These are phyloP conservation scores for Debaryomyces tyrocola DNA, from an alignment of 805 yeast species.

Conservation along the genomic window DNA sequence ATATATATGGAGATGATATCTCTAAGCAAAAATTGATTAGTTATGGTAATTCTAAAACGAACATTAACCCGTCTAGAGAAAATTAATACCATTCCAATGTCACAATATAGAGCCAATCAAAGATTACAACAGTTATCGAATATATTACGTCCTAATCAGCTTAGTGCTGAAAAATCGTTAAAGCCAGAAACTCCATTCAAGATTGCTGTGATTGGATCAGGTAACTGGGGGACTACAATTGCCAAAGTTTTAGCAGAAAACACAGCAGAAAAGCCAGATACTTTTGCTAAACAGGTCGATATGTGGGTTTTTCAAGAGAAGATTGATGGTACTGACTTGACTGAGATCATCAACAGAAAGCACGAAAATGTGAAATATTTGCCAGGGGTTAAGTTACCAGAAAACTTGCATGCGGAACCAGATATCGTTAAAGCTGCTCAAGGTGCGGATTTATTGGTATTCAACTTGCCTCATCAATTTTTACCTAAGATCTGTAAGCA, in stretches of 20 bases:
- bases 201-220: slow-evolving; percentile 83
- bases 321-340: slow-evolving; percentile 73
- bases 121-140: slow-evolving; percentile 31
- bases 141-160: slow-evolving; percentile 20
- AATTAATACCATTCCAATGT: slow-evolving; percentile 5
- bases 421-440: slow-evolving; percentile 71
- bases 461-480: slow-evolving; percentile 98
- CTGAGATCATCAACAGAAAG: slow-evolving; percentile 84
- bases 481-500: slow-evolving; percentile 73
- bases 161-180: slow-evolving; percentile 10
- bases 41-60: not conserved
- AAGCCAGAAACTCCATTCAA: slow-evolving; percentile 34
- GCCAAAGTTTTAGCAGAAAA: slow-evolving; percentile 95
- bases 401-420: slow-evolving; percentile 86
- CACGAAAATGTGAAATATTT: slow-evolving; percentile 95
- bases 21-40: not conserved
- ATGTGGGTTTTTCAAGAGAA: slow-evolving; percentile 98
- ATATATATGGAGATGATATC: not conserved
- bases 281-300: slow-evolving; percentile 72
- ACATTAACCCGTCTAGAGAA: not conserved
- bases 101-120: slow-evolving; percentile 15
- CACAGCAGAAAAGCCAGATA: slow-evolving; percentile 64
- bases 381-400: slow-evolving; percentile 84
- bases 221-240: slow-evolving; percentile 97
- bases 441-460: slow-evolving; percentile 83